A percentile compares a stretch with the other conserved stretches of the same genome.
These are phyloP conservation scores for Exophiala phaeomuriformis DNA, from an alignment of 2,329 filamentous ascomycete genomes.

Conservation along the genomic window DNA sequence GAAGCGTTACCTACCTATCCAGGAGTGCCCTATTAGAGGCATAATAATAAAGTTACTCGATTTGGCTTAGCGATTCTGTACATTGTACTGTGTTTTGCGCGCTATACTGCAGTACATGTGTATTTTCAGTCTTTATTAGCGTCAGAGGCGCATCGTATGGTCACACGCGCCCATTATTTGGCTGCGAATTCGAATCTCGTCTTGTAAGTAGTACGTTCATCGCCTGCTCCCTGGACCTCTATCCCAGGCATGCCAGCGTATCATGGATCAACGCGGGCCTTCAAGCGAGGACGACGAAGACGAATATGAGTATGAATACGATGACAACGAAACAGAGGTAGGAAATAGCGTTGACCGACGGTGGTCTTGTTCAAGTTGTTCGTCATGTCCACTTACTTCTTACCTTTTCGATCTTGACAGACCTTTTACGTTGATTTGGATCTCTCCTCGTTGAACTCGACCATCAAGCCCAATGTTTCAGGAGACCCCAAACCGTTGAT, in stretches of 20 bases:
- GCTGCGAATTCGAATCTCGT: too few relatives aligned
- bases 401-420: slow-evolving; percentile 30
- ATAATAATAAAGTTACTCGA: too few relatives aligned
- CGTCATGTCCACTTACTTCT: slow-evolving; percentile 6
- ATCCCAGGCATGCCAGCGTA: background rate
- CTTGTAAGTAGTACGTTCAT: too few relatives aligned
- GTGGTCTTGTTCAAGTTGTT: background rate
- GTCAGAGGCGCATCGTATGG: too few relatives aligned
- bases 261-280: slow-evolving; percentile 22
- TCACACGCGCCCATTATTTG: too few relatives aligned
- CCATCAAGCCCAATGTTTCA: slow-evolving; percentile 27
- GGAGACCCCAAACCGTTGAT: slow-evolving; percentile 4
- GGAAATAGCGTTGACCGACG: slow-evolving; percentile 11
- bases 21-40: too few relatives aligned
- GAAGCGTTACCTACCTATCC: too few relatives aligned
- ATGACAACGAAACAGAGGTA: slow-evolving; percentile 48
- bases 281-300: slow-evolving; percentile 36
- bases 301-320: slow-evolving; percentile 58
- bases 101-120: too few relatives aligned
- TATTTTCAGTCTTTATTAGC: too few relatives aligned
- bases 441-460: slow-evolving; percentile 42
- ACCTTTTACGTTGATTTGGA: slow-evolving; percentile 56
- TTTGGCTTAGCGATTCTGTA: too few relatives aligned
- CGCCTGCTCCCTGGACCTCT: too few relatives aligned
- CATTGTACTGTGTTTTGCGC: too few relatives aligned